These are phyloP conservation scores for Setaria italica DNA, from an alignment of 202 grass and related monocot genomes.

Conservation along the genomic window DNA sequence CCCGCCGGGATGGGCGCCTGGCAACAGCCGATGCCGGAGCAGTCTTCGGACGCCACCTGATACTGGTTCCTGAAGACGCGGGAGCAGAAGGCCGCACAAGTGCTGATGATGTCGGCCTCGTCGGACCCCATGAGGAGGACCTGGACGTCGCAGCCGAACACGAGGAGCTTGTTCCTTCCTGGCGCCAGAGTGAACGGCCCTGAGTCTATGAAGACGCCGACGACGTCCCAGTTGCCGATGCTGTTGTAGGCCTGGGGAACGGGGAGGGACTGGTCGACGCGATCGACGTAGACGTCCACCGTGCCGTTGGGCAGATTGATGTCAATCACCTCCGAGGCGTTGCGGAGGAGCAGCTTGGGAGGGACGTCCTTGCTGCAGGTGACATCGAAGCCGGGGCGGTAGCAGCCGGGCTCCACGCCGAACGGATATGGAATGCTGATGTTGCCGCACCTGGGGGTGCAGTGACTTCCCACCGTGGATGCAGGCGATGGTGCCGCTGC, in stretches of 20 bases:
- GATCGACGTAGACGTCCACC: neutral
- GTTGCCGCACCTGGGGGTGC: neutral
- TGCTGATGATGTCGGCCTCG: neutral
- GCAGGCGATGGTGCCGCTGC: neutral
- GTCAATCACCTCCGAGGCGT: neutral
- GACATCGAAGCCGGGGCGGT: neutral
- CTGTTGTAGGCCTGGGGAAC: neutral
- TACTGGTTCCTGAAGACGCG: fast-evolving
- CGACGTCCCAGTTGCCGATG: neutral
- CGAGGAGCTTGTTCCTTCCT: neutral
- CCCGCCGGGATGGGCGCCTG: conserved; percentile 26
- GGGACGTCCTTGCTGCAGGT: neutral
- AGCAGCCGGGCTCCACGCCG: neutral
- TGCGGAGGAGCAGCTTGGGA: neutral
- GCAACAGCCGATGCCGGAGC: conserved; percentile 48
- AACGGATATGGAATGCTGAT: neutral
- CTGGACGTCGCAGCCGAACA: neutral
- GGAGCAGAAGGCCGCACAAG: neutral
- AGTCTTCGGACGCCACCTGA: neutral
- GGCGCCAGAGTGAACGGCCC: neutral
- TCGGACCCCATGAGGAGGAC: neutral
- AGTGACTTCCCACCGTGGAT: neutral
- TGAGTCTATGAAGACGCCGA: neutral
- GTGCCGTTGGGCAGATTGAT: neutral
- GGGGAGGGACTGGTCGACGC: neutral